A percentile compares a stretch with the other conserved stretches of the same genome.
Conservation (phyloP, 768 basidiomycete species). For the Agaricus bisporus region DNA sequence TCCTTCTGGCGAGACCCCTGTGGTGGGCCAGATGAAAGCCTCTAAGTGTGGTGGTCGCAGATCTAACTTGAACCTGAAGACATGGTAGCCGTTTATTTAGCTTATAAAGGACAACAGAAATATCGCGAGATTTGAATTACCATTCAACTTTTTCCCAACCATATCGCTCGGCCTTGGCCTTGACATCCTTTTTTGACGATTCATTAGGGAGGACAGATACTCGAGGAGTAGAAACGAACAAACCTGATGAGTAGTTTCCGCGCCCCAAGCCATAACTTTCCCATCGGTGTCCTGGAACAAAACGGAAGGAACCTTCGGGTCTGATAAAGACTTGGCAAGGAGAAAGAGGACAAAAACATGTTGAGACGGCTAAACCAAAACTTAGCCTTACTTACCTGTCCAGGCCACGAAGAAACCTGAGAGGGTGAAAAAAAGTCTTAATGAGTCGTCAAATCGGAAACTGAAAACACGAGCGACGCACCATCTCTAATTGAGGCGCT, state of each 20-base stretch:
- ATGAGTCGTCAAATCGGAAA: not conserved
- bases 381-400: not conserved
- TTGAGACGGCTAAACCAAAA: not conserved
- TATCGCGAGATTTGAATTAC: not conserved
- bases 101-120: not conserved
- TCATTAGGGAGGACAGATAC: not conserved
- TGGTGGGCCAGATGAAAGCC: not conserved
- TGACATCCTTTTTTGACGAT: not conserved
- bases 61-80: not conserved
- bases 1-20: not conserved
- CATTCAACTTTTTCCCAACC: not conserved
- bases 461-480: not conserved
- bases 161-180: not conserved
- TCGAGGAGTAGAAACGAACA: not conserved
- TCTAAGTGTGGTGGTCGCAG: not conserved
- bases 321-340: not conserved
- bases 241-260: not conserved
- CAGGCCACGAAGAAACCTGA: conserved; percentile 1
- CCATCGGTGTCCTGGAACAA: not conserved
- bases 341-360: too few species aligned
- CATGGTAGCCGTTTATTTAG: not conserved
- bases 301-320: not conserved
- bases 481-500: not conserved
- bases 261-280: not conserved
- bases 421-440: not conserved